These are phyloP conservation scores for Diospyros lotus DNA, from an alignment of 148 eudicot species.

Conservation along the genomic window DNA sequence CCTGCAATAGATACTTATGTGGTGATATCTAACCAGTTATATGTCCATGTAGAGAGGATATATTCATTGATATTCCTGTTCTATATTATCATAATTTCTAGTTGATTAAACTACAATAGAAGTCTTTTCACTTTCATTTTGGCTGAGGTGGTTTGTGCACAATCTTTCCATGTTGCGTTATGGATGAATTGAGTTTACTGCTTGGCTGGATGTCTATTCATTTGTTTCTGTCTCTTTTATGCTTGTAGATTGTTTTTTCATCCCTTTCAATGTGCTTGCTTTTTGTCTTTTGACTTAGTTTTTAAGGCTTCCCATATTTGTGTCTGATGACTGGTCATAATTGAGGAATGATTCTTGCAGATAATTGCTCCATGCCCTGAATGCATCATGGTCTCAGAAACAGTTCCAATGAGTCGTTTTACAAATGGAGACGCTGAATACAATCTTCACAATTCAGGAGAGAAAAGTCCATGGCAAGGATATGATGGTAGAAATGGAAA, in stretches of 20 bases:
- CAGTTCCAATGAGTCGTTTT: conserved; percentile 30
- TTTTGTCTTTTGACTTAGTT: background rate
- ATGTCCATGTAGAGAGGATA: background rate
- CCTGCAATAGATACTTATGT: background rate
- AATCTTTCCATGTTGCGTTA: no score
- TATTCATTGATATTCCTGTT: background rate
- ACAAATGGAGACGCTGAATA: conserved; percentile 29
- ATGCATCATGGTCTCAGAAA: conserved; percentile 41
- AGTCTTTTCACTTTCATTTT: no score
- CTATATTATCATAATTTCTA: no score
- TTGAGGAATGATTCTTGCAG: conserved; percentile 31
- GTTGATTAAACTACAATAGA: no score
- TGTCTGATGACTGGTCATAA: conserved; percentile 7
- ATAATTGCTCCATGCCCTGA: conserved; percentile 15
- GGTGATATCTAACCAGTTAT: background rate
- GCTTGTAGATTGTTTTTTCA: background rate
- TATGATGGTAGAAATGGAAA: conserved; percentile 31
- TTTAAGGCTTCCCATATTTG: background rate
- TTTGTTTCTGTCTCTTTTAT: background rate
- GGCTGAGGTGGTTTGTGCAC: no score
- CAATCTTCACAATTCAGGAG: conserved; percentile 25
- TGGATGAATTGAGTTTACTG: no score
- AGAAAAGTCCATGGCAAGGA: conserved; percentile 13
- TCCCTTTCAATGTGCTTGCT: background rate
- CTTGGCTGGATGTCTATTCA: background rate